These are phyloP conservation scores for Chalciporus sphaerocephalus DNA, from an alignment of 768 basidiomycete species.

Conservation along the genomic window DNA sequence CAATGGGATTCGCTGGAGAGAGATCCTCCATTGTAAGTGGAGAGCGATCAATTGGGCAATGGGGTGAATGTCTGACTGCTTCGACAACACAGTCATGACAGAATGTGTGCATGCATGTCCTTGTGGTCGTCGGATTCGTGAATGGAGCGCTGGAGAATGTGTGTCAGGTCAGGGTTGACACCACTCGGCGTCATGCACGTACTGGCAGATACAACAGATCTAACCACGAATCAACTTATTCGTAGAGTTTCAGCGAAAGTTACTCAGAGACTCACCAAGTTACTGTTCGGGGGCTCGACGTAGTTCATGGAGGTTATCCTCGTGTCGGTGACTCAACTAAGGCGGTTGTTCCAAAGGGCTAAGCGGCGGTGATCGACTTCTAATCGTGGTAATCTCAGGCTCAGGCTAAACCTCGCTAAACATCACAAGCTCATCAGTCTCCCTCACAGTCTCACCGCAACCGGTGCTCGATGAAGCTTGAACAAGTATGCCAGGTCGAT, in stretches of 20 bases:
- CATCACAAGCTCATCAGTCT: too few relatives aligned
- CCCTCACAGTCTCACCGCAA: too few relatives aligned
- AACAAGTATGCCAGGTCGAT: too few relatives aligned
- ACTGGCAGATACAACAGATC: slow-evolving; percentile 81
- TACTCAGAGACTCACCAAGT: slow-evolving; percentile 52
- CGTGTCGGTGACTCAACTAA: background rate
- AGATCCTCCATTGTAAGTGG: slow-evolving; percentile 57
- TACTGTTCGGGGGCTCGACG: slow-evolving; percentile 57
- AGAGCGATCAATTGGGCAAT: slow-evolving; percentile 84
- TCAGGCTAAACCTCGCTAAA: too few relatives aligned
- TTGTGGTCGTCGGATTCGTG: slow-evolving; percentile 67
- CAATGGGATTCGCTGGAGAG: slow-evolving; percentile 63
- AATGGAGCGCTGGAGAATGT: slow-evolving; percentile 56
- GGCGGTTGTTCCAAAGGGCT: too few relatives aligned
- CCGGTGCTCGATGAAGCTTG: too few relatives aligned
- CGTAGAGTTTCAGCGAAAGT: background rate
- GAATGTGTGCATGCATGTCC: slow-evolving; percentile 80
- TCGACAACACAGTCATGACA: slow-evolving; percentile 76
- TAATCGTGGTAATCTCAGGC: too few relatives aligned
- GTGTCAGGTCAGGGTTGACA: slow-evolving; percentile 9
- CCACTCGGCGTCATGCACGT: too few relatives aligned
- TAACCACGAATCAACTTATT: slow-evolving; percentile 25
- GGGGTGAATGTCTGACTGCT: slow-evolving; percentile 61
- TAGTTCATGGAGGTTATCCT: slow-evolving; percentile 43
- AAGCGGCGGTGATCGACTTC: too few relatives aligned